Evolutionary conservation across 164 flowering plant species (phyloP).

Genomic region (Magnolia changhungtana): DNA sequence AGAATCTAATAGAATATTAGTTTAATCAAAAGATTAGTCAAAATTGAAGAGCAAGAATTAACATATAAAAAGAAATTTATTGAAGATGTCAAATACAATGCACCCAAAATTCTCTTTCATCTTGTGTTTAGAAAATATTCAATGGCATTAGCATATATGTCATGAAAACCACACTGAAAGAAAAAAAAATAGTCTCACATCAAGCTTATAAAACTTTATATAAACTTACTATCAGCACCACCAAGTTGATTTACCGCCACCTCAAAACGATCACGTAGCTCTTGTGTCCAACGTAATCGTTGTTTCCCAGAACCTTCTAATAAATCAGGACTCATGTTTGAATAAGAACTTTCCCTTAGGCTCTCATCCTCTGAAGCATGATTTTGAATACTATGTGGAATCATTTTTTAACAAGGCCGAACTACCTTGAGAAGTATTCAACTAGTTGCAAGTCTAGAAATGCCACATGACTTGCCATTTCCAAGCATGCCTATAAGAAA

Average conservation of each 20-base stretch:
- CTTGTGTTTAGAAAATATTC: too few relatives aligned
- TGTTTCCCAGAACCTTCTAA: constrained; percentile 39
- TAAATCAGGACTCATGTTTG: constrained; percentile 31
- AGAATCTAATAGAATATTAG: too few relatives aligned
- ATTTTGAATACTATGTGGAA: constrained; percentile 2
- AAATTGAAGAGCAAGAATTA: too few relatives aligned
- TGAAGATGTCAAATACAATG: too few relatives aligned
- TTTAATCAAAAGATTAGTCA: too few relatives aligned
- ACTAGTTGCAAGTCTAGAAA: background rate
- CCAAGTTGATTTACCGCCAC: constrained; percentile 66
- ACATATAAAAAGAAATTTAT: background rate
- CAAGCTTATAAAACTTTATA: background rate
- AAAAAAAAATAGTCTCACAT: too few relatives aligned
- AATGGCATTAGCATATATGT: background rate
- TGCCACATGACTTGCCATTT: background rate
- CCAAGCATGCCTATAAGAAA: background rate
- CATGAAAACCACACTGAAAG: too few relatives aligned
- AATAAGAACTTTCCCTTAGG: background rate
- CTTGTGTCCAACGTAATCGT: constrained; percentile 66
- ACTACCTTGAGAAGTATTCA: background rate
- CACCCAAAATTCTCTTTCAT: too few relatives aligned
- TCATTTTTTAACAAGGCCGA: background rate
- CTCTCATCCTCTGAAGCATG: background rate
- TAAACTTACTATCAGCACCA: constrained; percentile 67
- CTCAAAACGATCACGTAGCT: constrained; percentile 59